Base-by-base conservation (phyloP, 345 rosid genomes). In the Geranium rotundifolium region DNA sequence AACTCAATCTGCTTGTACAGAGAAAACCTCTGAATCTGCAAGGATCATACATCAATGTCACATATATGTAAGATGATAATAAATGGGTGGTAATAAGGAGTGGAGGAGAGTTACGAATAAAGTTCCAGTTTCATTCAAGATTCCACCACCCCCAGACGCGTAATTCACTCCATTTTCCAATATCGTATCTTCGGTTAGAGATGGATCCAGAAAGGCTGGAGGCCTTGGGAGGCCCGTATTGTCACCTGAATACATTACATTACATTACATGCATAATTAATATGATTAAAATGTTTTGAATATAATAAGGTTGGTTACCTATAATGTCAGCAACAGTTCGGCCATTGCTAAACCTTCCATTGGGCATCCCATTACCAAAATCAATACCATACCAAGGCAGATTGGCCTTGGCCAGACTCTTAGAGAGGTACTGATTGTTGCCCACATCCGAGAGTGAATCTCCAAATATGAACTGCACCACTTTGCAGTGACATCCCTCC, bases 71-170 rank as follows among this genome's bases (percentile, higher is more conserved):
- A 23, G 27, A 23, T 23, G 27, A 23, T 23, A 23, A 23, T 23
- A 23, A 23, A 23, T 23, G 27, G 27, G 27, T 23, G 2, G 27
- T 23, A 23, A 23, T 23, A 23, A 23, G 27, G 27, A 23, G 27
- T 23, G 41, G 41, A 34, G 27, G 27, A 34, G 41, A 80, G 96
- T 84, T 75, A 92, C 97, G 69, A 93, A 90, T 54, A 75, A 86
- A 60, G 85, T 75, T 41, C 97, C 99, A 17, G 97, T 93, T 70
- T 87, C 84, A 66, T 92, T 92, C 80, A 92, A 75, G 66, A 92
- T 92, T 27, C 99, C 99, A 39, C 90, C 97, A 23, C 98, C 98
- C 17, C 98, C 98, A 5, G 98, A 92, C 17, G 98, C 98, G 70
- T 76, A 89, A 64, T 92, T 92, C 14, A 85, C 91, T 46, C 98